These are phyloP conservation scores for Glycine tomentella DNA, from an alignment of 306 rosid species.

Conservation along the genomic window DNA sequence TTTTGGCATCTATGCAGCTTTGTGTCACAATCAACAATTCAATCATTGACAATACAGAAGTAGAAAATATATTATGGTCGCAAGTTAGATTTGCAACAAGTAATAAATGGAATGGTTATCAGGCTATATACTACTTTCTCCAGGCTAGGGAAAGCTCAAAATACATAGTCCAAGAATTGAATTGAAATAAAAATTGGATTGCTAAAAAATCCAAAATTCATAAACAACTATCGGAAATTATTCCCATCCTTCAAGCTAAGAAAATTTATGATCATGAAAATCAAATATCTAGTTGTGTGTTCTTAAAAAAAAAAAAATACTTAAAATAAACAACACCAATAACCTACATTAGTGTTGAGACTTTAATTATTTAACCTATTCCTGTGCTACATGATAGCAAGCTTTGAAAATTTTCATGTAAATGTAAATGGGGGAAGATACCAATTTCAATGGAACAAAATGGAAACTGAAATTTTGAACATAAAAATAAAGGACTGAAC, in stretches of 20 bases:
- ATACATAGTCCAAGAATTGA: conserved; percentile 32
- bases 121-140: conserved; percentile 15
- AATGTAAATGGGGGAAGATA: conserved; percentile 63
- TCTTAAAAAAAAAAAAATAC: conserved; percentile 22
- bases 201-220: conserved; percentile 46
- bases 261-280: conserved; percentile 50
- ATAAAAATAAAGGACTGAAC: conserved; percentile 50
- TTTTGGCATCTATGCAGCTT: not conserved
- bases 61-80: not conserved
- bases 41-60: conserved; percentile 19
- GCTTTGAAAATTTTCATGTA: conserved; percentile 61
- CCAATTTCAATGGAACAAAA: conserved; percentile 56
- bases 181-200: conserved; percentile 39
- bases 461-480: conserved; percentile 49
- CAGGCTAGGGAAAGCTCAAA: conserved; percentile 33
- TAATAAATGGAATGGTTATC: conserved; percentile 24
- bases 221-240: conserved; percentile 50
- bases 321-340: conserved; percentile 45
- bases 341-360: conserved; percentile 64
- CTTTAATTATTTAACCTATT: conserved; percentile 74
- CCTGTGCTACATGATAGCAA: conserved; percentile 69
- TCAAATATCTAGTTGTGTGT: conserved; percentile 62
- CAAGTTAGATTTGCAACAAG: conserved; percentile 30
- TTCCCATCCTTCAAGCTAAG: conserved; percentile 52
- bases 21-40: not conserved